Evolutionary conservation across 208 protist genomes (phyloP).

Genomic region (Histomonas meleagridis): DNA sequence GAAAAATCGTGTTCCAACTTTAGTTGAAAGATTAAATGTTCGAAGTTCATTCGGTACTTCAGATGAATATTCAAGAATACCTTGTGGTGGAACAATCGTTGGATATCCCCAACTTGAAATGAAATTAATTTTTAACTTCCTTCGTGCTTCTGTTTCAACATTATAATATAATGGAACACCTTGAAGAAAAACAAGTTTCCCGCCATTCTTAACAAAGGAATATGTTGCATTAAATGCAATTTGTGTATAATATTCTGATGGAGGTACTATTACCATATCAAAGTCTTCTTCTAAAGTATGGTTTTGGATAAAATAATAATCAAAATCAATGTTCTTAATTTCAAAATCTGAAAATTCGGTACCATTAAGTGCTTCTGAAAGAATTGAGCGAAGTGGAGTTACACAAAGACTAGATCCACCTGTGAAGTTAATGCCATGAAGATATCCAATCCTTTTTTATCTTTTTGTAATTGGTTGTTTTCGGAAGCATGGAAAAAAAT

Average conservation of each 20-base stretch:
- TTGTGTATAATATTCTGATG: background rate
- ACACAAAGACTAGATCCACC: too few species aligned
- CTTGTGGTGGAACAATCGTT: background rate
- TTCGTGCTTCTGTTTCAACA: background rate
- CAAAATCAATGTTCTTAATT: too few species aligned
- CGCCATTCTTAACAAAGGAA: background rate
- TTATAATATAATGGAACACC: background rate
- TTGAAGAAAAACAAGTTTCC: background rate
- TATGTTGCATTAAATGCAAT: background rate
- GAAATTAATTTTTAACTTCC: background rate
- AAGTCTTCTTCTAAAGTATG: too few species aligned
- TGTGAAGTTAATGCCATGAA: background rate
- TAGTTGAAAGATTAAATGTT: background rate
- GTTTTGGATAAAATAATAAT: too few species aligned
- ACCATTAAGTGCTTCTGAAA: too few species aligned
- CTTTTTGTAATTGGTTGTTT: background rate
- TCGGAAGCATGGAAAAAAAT: background rate
- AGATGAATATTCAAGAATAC: background rate
- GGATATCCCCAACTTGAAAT: background rate
- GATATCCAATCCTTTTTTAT: background rate
- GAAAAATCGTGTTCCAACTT: background rate
- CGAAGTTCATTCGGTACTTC: background rate
- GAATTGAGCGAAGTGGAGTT: too few species aligned
- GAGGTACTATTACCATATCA: background rate
- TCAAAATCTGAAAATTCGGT: too few species aligned